Evolutionary conservation across 805 yeast species (phyloP).

Genomic region (Metschnikowia dekortorum): DNA sequence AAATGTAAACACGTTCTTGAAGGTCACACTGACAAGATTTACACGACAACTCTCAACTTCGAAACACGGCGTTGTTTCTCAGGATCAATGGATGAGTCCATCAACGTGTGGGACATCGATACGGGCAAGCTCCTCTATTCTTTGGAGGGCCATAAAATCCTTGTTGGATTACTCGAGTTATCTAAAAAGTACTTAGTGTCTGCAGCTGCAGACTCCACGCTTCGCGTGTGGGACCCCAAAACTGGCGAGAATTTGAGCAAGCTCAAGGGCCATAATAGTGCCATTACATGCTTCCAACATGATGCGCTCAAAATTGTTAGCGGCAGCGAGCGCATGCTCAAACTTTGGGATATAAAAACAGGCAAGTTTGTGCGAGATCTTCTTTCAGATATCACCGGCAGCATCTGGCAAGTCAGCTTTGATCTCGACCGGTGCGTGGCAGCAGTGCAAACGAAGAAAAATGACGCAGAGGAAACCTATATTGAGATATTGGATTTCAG

Average conservation of each 20-base stretch:
- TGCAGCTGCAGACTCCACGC: constrained; percentile 93
- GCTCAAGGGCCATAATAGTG: constrained; percentile 76
- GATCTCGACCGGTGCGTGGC: constrained; percentile 83
- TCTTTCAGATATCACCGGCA: constrained; percentile 69
- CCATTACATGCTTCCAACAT: constrained; percentile 91
- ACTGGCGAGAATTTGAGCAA: constrained; percentile 62
- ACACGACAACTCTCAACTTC: constrained; percentile 80
- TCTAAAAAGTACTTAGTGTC: constrained; percentile 75
- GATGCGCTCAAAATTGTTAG: constrained; percentile 80
- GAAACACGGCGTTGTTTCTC: constrained; percentile 77
- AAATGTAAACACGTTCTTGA: constrained; percentile 66
- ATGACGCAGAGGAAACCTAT: constrained; percentile 56
- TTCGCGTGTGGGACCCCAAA: constrained; percentile 89
- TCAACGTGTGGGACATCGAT: constrained; percentile 83
- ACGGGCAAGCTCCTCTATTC: constrained; percentile 67
- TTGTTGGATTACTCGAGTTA: constrained; percentile 83
- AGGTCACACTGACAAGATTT: constrained; percentile 86
- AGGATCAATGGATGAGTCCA: constrained; percentile 86
- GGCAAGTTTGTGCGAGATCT: constrained; percentile 75
- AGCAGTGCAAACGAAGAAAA: constrained; percentile 64
- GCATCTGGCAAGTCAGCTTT: constrained; percentile 92
- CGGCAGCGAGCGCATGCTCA: constrained; percentile 84
- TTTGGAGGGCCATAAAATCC: constrained; percentile 80
- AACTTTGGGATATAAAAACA: constrained; percentile 78
- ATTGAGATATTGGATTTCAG: constrained; percentile 86